Evolutionary conservation across 345 rosid species (phyloP).

Genomic region (Eucalyptus decipiens): DNA sequence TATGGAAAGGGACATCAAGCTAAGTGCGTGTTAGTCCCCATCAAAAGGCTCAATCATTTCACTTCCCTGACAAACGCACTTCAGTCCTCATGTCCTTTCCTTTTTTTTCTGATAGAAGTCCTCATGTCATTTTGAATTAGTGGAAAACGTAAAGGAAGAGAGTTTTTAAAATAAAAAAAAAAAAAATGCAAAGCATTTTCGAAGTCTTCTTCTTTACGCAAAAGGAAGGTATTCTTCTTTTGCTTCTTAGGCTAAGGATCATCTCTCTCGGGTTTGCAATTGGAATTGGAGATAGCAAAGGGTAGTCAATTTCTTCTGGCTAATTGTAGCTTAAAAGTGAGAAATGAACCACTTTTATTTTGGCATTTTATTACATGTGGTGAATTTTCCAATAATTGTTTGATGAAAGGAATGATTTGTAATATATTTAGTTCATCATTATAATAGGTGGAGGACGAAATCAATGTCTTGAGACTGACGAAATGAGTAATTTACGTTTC

Average conservation of each 20-base stretch:
- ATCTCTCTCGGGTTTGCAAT: background rate
- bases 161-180: background rate
- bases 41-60: background rate
- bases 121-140: background rate
- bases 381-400: background rate
- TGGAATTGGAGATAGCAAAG: background rate
- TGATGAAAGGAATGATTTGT: background rate
- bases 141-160: background rate
- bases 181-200: background rate
- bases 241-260: background rate
- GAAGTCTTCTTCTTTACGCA: background rate
- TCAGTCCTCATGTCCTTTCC: background rate
- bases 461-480: background rate
- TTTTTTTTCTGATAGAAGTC: too few relatives aligned
- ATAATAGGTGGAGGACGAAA: background rate
- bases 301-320: background rate
- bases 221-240: background rate
- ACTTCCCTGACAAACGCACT: background rate
- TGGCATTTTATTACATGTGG: background rate
- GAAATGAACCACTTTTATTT: background rate
- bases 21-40: background rate
- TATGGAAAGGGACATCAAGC: background rate
- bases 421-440: background rate
- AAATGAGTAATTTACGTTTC: background rate
- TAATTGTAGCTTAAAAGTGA: background rate